Evolutionary conservation across 306 rosid genomes (phyloP), one percentile per base, ranked within the genome.

Genomic region (Acacia acuminata): DNA sequence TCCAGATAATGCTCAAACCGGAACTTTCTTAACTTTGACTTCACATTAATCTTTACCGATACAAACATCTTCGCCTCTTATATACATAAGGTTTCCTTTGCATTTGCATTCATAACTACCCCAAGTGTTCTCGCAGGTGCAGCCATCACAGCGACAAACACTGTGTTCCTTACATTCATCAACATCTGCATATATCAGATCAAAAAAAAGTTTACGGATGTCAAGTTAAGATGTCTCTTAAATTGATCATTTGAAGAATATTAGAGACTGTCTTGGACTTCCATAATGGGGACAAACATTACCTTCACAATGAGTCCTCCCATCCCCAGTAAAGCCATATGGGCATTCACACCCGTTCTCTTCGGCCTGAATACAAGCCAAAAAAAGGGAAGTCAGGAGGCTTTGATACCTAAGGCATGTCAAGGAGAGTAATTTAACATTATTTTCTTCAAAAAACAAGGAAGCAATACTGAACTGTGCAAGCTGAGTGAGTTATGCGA

Each of bases 381-480:
- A 58, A 58, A 0, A 10, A 82, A 64, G 27, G 42, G 67, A 81
- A 73, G 79, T 76, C 12, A 75, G 83, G 86, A 60, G 88, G 76
- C 72, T 86, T 78, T 51, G 69, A 63, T 10, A 0, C 42, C 15
- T 13, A 2, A 77, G 64, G 63, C 80, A 56, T 79, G 51, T 38
- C 56, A 73, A 68, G 38, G 43, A 75, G 38, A 77, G 45, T 38
- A 20, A 67, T 83, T 76, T 55, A n/a, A 51, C 27, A 32, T 16
- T 72, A 67, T 3, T 51, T 65, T 27, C 68, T 27, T 27, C 16
- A 11, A 25, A 25, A 30, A 30, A 63, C 22, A 16, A 44, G 48
- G 75, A 82, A 77, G 80, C 25, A 67, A 60, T 89, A 94, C 99
- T 90, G 81, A 95, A 96, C 99, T 91, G 94, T 93, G 88, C 99